phyloP scores from a whole-genome alignment of 2,329 filamentous ascomycete genomes.

The Calonectria pseudoreteaudii region DNA sequence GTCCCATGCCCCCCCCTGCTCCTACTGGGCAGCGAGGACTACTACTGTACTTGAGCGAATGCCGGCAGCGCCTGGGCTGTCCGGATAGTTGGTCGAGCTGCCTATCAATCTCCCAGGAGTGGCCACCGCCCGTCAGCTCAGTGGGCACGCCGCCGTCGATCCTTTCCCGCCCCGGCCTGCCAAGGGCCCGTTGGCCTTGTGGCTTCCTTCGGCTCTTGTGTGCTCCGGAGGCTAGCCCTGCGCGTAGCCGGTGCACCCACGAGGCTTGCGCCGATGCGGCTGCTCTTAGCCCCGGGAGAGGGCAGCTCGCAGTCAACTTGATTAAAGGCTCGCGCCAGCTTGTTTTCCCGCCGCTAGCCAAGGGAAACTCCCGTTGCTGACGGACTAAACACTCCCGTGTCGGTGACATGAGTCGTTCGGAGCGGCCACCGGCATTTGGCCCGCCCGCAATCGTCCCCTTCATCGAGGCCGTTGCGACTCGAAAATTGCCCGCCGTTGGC shows the following conservation, averaged over 20 bases:
- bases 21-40: neutral
- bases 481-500: neutral
- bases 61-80: neutral
- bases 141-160: neutral
- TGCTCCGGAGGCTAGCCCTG: neutral
- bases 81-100: neutral
- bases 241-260: neutral
- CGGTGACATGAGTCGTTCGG: neutral
- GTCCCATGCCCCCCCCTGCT: too few relatives aligned
- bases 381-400: neutral
- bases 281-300: neutral
- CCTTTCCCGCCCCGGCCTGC: neutral
- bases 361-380: constrained; percentile 12
- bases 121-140: neutral
- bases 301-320: neutral
- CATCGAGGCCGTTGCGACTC: neutral
- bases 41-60: too few relatives aligned
- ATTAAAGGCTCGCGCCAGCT: neutral
- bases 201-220: constrained; percentile 2
- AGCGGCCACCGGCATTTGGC: neutral
- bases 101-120: neutral
- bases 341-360: constrained; percentile 16
- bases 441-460: neutral
- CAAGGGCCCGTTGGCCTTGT: neutral
- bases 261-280: neutral